phyloP scores from a whole-genome alignment of 306 rosid genomes.

The Pachyrhizus erosus region DNA sequence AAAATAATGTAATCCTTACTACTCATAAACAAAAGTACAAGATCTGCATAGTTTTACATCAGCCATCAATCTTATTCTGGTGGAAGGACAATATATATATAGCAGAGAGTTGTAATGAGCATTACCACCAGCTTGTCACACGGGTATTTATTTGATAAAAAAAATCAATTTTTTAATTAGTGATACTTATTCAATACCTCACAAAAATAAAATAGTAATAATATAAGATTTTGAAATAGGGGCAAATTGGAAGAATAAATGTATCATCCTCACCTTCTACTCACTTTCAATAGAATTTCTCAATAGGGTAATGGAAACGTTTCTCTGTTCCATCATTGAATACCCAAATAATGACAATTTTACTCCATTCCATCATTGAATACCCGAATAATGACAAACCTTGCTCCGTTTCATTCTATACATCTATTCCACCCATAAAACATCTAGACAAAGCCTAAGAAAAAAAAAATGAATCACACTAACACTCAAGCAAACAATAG shows the following conservation, averaged over 20 bases:
- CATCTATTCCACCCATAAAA: neutral
- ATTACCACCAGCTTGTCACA: neutral
- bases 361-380: neutral
- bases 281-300: neutral
- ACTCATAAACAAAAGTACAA: conserved; percentile 3
- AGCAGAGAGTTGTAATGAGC: neutral
- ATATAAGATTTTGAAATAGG: neutral
- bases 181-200: neutral
- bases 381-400: neutral
- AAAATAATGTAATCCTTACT: neutral
- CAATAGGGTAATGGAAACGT: neutral
- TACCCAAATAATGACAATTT: neutral
- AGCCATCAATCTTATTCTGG: too few relatives aligned
- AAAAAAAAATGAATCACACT: conserved; percentile 10
- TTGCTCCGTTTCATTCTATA: neutral
- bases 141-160: neutral
- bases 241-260: neutral
- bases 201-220: neutral
- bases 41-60: neutral
- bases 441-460: conserved; percentile 4
- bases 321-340: neutral
- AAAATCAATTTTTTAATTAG: neutral
- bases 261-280: neutral
- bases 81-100: too few relatives aligned
- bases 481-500: conserved; percentile 27